A percentile compares a stretch with the other conserved stretches of the same genome.
phyloP scores from a whole-genome alignment of 208 protist species.

The Acanthamoeba comandoni region DNA sequence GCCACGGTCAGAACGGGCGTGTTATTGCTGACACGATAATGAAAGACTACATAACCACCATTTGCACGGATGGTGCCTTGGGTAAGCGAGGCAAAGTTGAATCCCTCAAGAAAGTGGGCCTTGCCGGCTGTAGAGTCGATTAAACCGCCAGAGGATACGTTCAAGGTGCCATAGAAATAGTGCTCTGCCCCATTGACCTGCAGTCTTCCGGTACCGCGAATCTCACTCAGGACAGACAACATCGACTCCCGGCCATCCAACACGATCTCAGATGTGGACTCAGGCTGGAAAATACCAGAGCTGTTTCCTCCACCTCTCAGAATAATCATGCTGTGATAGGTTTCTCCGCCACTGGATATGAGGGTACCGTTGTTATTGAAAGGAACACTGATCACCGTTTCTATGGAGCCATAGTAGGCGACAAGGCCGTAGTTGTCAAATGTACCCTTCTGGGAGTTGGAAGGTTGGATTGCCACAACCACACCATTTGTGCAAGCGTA shows the following conservation, averaged over 20 bases:
- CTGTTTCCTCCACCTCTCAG: conserved; percentile 46
- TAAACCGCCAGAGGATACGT: background rate
- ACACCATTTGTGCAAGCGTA: background rate
- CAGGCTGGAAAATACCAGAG: conserved; percentile 45
- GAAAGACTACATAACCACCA: background rate
- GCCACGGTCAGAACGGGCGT: background rate
- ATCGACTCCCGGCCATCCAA: conserved; percentile 25
- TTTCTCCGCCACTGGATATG: background rate
- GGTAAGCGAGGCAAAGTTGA: conserved; percentile 24
- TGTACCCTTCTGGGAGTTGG: background rate
- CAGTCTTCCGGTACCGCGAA: background rate
- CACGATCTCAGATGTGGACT: background rate
- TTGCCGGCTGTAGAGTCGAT: background rate
- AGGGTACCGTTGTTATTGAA: conserved; percentile 73
- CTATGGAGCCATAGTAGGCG: background rate
- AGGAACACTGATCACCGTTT: conserved; percentile 13
- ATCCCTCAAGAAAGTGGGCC: conserved; percentile 22
- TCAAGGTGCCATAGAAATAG: background rate
- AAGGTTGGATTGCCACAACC: background rate
- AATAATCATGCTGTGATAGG: background rate
- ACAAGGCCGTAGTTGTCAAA: conserved; percentile 64
- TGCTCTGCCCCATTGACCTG: background rate
- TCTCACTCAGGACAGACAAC: conserved; percentile 15
- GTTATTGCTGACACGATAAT: conserved; percentile 43
- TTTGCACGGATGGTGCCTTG: background rate